Evolutionary conservation across 2,329 filamentous ascomycete species (phyloP), one percentile per base, ranked within the genome.

Genomic region (Aspergillus fijiensis): DNA sequence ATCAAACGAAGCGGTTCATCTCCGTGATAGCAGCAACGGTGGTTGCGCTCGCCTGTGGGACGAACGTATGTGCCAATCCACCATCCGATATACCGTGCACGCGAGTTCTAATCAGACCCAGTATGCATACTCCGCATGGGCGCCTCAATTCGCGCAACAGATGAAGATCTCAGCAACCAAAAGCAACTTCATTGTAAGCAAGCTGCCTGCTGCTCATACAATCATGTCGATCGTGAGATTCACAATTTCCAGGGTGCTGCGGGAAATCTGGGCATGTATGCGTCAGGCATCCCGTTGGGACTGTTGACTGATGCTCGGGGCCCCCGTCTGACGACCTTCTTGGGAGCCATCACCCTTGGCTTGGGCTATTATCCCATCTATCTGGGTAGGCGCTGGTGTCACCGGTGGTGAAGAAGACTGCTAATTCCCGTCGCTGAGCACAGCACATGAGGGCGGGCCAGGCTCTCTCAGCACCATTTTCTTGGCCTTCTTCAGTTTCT

Each of bases 81-180:
- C 33, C 64, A 50, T 55, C 16, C 49, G 47, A 33, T 51, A 21
- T 39, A 39, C 27, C 25, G 19, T 51, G 35, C 10, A 54, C 19
- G 53, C 51, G 52, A 55, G 48, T 51, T 47, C 63, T 69, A 33
- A 70, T 51, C 48, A 51, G 75, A 61, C 55, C 53, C 72, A 97
- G 92, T 98, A 99, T 85, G 94, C 93, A 72, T 99, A 97, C 78
- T 97, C 92, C 58, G 94, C 94, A 77, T 99, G 95, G 93, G 92
- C 91, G 14, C 95, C 95, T 21, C 93, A 97, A 77, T 97, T 97
- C 73, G 92, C 93, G 53, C 88, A 96, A 70, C 88, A 86, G 68
- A 82, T 99, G 69, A 87, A 89, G 73, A 85, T 98, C 62, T 92
- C 92, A 14, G 89, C 95, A n/a, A 98, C 94, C 2, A 84, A 97